Conservation (phyloP, 2,329 filamentous ascomycete genomes). For the Leptographium flavum region DNA sequence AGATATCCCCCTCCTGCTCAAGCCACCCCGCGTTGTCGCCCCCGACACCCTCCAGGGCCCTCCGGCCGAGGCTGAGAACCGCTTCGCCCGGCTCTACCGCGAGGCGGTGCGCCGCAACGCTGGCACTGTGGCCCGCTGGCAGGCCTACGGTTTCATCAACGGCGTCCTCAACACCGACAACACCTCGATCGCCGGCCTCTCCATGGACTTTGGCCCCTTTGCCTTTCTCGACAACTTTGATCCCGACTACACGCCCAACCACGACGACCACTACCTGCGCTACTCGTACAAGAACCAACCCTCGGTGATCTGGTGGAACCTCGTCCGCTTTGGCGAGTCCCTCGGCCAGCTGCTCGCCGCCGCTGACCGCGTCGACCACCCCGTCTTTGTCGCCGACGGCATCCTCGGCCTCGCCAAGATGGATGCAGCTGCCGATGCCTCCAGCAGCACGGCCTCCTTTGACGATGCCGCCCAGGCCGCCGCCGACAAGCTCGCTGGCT, state of each 20-base stretch:
- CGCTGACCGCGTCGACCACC: slow-evolving; percentile 56
- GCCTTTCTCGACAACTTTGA: slow-evolving; percentile 98
- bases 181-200: slow-evolving; percentile 77
- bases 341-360: slow-evolving; percentile 79
- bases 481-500: slow-evolving; percentile 54
- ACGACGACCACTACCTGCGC: slow-evolving; percentile 76
- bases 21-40: slow-evolving; percentile 14
- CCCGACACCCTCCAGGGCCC: slow-evolving; percentile 16
- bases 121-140: slow-evolving; percentile 79
- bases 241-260: slow-evolving; percentile 86
- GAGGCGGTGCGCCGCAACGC: slow-evolving; percentile 81
- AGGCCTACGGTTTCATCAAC: slow-evolving; percentile 98
- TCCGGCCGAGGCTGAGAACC: slow-evolving; percentile 52
- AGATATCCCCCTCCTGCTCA: not conserved
- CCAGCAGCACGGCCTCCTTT: not conserved
- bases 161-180: slow-evolving; percentile 97
- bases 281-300: slow-evolving; percentile 93
- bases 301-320: slow-evolving; percentile 96
- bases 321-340: slow-evolving; percentile 79
- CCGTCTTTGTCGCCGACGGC: slow-evolving; percentile 57
- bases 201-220: slow-evolving; percentile 91
- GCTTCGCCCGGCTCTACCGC: slow-evolving; percentile 75
- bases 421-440: not conserved
- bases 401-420: slow-evolving; percentile 25
- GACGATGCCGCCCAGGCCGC: slow-evolving; percentile 40